Percentiles rank a stretch among this genome's conserved stretches.
Conservation (phyloP, 768 basidiomycete species). For the Rhodotorula paludigena region DNA sequence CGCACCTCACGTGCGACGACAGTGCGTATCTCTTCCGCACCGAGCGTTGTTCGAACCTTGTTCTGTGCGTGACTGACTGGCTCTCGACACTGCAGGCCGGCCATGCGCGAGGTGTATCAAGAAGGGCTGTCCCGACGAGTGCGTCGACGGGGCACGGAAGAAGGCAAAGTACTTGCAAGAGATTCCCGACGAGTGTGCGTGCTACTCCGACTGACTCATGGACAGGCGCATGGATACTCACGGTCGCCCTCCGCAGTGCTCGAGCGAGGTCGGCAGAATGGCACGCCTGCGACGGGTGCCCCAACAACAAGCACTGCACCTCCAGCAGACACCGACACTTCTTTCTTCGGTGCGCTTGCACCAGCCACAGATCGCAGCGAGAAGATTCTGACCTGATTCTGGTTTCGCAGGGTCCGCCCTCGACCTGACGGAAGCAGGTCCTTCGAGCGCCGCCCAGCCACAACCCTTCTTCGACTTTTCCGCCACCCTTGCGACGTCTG, state of each 20-base stretch:
- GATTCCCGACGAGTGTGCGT: constrained; percentile 78
- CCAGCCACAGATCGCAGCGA: constrained; percentile 1
- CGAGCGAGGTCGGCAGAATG: neutral
- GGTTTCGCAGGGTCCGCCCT: no score
- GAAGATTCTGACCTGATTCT: neutral
- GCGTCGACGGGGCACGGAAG: constrained; percentile 91
- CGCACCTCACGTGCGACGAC: constrained; percentile 97
- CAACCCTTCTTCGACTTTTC: constrained; percentile 21
- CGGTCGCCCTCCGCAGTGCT: constrained; percentile 1
- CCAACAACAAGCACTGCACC: neutral
- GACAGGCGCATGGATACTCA: neutral
- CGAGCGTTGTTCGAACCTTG: neutral
- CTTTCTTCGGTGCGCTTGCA: neutral
- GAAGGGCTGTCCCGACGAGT: constrained; percentile 79
- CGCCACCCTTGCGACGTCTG: neutral
- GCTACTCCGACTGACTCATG: neutral
- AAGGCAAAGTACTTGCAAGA: constrained; percentile 96
- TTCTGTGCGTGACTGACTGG: neutral
- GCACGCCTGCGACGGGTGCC: neutral
- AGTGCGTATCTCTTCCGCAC: constrained; percentile 55
- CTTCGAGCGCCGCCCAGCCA: neutral
- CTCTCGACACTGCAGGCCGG: constrained; percentile 58
- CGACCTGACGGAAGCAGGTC: neutral
- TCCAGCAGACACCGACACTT: constrained; percentile 9
- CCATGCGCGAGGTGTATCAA: constrained; percentile 95